Base-by-base conservation (phyloP, 352 stramenopile species). In the Globisporangium viniferum region DNA sequence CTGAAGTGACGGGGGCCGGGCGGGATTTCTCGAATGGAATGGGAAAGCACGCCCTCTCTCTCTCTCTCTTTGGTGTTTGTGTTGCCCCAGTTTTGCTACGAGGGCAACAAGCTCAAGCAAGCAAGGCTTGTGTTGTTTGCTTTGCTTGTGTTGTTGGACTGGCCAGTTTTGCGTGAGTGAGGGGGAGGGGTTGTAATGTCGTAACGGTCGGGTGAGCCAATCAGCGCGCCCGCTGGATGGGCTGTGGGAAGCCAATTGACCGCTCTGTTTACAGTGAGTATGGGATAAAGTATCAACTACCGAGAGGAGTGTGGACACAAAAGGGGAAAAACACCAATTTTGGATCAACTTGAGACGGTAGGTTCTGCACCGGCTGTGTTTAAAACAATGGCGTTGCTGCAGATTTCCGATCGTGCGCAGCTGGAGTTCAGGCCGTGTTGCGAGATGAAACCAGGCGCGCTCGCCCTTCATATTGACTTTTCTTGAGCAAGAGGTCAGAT, bases 21-120 rank as follows among this genome's bases (percentile, higher is more conserved):
- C 36, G 46, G 35, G 46, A 67, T 56, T 58, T 67, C 48, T 67
- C 61, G 35, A 67, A 48, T 56, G 60, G 31, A 20, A 29, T 29
- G 35, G 35, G 48, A 33, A 33, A 33, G 31, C 31, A 33, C 31
- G 14, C 51, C 18, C 6, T 58, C 51, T 14, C 20, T 57, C 49
- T 18, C 51, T 18, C n/a, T 33, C n/a, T 12, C 8, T 15, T 15
- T 56, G 0, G 14, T 49, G 41, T 48, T 48, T 49, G 35, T 12
- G 8, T 41, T 41, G 31, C 31, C 31, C 31, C 31, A 33, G 31
- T 41, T 41, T 41, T 41, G 35, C 8, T 12, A 41, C 35, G 35
- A 41, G 8, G 9, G 7, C 31, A 33, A 33, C 31, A 33, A 33
- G 31, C 31, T 33, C 31, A 33, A 33, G 2, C 31, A 24, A 24